Evolutionary conservation across 768 basidiomycete species (phyloP), one percentile per base, ranked within the genome.

Genomic region (Holtermanniella nyarrowii): DNA sequence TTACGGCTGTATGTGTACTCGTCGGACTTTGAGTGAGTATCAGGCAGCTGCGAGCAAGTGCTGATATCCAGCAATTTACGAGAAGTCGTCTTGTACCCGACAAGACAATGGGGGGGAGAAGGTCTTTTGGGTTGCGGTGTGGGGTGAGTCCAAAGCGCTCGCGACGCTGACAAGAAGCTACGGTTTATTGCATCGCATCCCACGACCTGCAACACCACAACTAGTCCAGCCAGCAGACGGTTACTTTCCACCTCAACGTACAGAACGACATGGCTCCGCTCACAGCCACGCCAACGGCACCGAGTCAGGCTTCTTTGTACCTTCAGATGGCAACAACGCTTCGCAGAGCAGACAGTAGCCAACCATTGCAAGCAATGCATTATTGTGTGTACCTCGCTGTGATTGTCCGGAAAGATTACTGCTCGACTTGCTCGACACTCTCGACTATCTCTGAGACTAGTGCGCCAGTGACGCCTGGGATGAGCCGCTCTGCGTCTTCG

Each of bases 21-120:
- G 13, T 83, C 88, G 57, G 93, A 96, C 72, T 90, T 95, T 68
- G 88, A 95, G 89, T 91, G 72, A 48, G 88, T 21, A 46, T 49
- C 18, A 46, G 22, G 26, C 37, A 45, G 37, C 26, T 48, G 49
- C 22, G n/a, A 24, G 40, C 46, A 26, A 23, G 13, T 18, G 43
- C 46, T 22, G 31, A 45, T 21, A 21, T 60, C 50, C 60, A 95
- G 90, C 69, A 86, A 88, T 40, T 78, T 93, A 44, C 78, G 90
- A 57, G 90, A 96, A 66, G 89, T 93, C 14, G 87, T 96, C 26
- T 73, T 96, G 20, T 88, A 96, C 46, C 93, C 95, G 10, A 96
- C 96, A 71, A 78, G 90, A 44, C 87, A 93, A 59, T 96, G 93
- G 91, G 93, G 93, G 42, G 93, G 93, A 4, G 91, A 91, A 68